Evolutionary conservation across 2,329 filamentous ascomycete genomes (phyloP).

Genomic region (Pseudopyricularia javanii): DNA sequence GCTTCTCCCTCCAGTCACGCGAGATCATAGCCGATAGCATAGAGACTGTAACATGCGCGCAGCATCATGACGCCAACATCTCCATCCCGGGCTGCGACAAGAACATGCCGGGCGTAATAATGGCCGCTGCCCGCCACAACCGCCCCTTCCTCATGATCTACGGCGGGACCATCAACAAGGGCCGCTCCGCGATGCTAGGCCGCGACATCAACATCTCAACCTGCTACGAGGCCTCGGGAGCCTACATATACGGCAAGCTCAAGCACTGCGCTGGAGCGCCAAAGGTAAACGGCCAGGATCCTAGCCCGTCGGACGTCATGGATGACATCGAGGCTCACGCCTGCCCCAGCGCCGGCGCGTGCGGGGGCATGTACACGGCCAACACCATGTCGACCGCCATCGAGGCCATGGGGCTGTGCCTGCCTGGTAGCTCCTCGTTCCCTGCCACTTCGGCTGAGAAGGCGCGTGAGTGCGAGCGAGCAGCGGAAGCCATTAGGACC

Average conservation of each 20-base stretch:
- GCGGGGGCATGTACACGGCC: conserved; percentile 75
- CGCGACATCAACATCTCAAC: conserved; percentile 85
- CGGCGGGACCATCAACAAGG: conserved; percentile 71
- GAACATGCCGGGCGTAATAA: conserved; percentile 90
- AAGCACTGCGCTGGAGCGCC: conserved; percentile 33
- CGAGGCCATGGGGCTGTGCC: conserved; percentile 56
- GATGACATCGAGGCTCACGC: conserved; percentile 79
- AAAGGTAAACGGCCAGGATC: conserved; percentile 35
- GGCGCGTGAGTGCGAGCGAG: conserved; percentile 74
- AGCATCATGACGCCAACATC: conserved; percentile 88
- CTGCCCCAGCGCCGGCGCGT: conserved; percentile 73
- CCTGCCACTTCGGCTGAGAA: conserved; percentile 74
- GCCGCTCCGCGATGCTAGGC: conserved; percentile 70
- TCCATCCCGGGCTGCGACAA: conserved; percentile 92
- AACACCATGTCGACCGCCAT: conserved; percentile 69
- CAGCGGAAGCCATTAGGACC: conserved; percentile 61
- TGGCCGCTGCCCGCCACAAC: conserved; percentile 85
- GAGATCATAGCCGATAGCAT: conserved; percentile 93
- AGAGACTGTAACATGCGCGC: conserved; percentile 83
- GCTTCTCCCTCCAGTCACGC: conserved; percentile 80
- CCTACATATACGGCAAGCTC: conserved; percentile 87
- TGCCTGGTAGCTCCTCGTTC: conserved; percentile 75
- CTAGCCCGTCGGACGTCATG: conserved; percentile 66
- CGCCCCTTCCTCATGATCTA: conserved; percentile 92
- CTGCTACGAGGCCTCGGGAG: conserved; percentile 94